phyloP scores from a whole-genome alignment of 2,329 filamentous ascomycete genomes.

The Monosporascus ibericus region DNA sequence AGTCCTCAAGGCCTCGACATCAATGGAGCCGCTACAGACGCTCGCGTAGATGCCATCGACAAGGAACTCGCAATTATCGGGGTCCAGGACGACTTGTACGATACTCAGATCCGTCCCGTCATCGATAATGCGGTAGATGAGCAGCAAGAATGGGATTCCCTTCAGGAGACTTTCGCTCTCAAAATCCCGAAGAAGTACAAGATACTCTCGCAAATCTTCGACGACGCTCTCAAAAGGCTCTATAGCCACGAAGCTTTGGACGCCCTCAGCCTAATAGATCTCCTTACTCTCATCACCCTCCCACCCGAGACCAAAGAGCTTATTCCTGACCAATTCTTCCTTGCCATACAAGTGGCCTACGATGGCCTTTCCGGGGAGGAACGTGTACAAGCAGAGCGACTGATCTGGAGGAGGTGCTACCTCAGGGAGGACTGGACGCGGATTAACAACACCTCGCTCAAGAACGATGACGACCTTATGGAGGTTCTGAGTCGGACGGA shows the following conservation, averaged over 20 bases:
- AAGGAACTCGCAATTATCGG: constrained; percentile 61
- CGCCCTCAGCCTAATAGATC: constrained; percentile 59
- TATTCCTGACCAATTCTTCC: constrained; percentile 65
- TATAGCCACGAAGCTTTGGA: constrained; percentile 68
- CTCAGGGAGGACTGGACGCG: constrained; percentile 78
- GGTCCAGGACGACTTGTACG: constrained; percentile 74
- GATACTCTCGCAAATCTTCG: constrained; percentile 65
- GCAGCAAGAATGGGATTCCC: constrained; percentile 69
- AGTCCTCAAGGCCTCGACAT: constrained; percentile 19
- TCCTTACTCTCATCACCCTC: constrained; percentile 67
- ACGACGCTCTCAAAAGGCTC: constrained; percentile 62
- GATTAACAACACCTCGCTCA: constrained; percentile 71
- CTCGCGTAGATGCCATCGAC: constrained; percentile 46
- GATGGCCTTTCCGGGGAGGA: constrained; percentile 49
- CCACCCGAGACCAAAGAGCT: constrained; percentile 41
- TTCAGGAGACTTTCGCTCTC: constrained; percentile 60
- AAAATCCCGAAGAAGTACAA: constrained; percentile 53
- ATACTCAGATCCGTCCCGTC: constrained; percentile 57
- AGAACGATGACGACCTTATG: constrained; percentile 63
- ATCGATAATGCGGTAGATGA: constrained; percentile 72
- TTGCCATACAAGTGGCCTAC: constrained; percentile 60
- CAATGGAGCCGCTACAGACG: constrained; percentile 18
- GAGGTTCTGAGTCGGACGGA: constrained; percentile 58
- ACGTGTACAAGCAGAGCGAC: constrained; percentile 50
- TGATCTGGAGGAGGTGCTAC: constrained; percentile 84